Base-by-base conservation (phyloP, 805 yeast species). In the Cyberlindnera mrakii region DNA sequence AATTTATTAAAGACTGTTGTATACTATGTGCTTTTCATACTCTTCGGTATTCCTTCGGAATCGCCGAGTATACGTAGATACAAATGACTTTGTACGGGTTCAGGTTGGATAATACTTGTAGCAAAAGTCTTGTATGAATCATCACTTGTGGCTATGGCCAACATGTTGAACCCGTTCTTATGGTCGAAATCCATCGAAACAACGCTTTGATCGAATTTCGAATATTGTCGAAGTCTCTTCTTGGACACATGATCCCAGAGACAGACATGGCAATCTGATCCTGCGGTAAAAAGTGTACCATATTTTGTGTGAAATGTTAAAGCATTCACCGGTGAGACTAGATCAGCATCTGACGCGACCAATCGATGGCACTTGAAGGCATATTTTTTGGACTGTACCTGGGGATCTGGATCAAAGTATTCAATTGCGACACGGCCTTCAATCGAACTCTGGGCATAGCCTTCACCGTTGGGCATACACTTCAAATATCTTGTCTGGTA, bases 221-320 rank as follows among this genome's bases (percentile, higher is more conserved):
- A 82, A 63, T 78, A 80, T 43, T 80, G 84, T 62, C 81, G 80
- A 42, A 90, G 72, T 49, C 96, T 75, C 58, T 84, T 88, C 57
- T 80, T 77, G 25, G 90, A 77, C 46, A 79, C 84, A 59, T 87
- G 80, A 59, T 89, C 96, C 98, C 98, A 91, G 59, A 83, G 74
- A 53, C 87, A 80, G 54, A 89, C 83, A 35, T 85, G 74, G 10
- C 96, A 95, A 64, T 91, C 98, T 2, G 93, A 75, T 1, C 98
- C 97, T 2, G 95, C 95, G 2, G 97, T 90, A 45, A 80, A 78
- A 55, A 91, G 76, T 1, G 95, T 85, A 15, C 87, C 85, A 57
- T 75, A 77, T 16, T 70, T 67, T 1, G 93, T 91, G 57, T 85
- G 91, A 72, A 90, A 88, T 10, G 76, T 65, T 29, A 91, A 72